A percentile compares a stretch with the other conserved stretches of the same genome.
phyloP scores from a whole-genome alignment of 148 eudicot species.

The Rhododendron vialii region DNA sequence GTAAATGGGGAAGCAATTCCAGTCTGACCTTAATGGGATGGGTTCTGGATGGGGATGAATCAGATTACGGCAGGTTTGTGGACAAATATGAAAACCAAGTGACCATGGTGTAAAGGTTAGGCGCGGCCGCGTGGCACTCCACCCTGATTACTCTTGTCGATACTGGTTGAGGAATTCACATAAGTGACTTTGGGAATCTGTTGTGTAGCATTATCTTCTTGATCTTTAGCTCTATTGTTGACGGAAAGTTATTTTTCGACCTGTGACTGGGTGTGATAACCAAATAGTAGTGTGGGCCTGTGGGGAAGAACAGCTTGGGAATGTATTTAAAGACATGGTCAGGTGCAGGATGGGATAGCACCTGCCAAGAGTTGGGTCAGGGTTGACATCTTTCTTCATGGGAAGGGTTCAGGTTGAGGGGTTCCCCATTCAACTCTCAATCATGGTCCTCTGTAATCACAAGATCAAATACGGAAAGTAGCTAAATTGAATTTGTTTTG shows the following conservation, averaged over 20 bases:
- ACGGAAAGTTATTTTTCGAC: neutral
- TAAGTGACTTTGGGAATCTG: neutral
- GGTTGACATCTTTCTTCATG: neutral
- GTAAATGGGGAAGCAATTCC: neutral
- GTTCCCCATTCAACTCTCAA: neutral
- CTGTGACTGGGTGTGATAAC: neutral
- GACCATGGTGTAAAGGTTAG: neutral
- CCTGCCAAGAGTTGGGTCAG: neutral
- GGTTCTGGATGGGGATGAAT: neutral
- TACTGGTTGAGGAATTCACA: neutral
- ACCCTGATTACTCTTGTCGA: neutral
- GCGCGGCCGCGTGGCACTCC: neutral
- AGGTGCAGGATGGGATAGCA: neutral
- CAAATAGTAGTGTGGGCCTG: neutral
- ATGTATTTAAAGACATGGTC: neutral
- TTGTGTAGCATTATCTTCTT: neutral
- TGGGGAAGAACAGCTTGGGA: neutral
- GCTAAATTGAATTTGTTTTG: neutral
- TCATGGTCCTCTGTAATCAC: neutral
- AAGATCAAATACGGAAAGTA: neutral
- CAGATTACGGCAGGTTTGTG: neutral
- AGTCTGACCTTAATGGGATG: slow-evolving; percentile 1
- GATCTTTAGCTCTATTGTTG: neutral
- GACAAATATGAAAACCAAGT: neutral
- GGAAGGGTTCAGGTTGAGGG: neutral